Percentiles rank a stretch among this genome's conserved stretches.
These are phyloP conservation scores for Botrytis pseudocinerea DNA, from an alignment of 2,329 filamentous ascomycete species.

Conservation along the genomic window DNA sequence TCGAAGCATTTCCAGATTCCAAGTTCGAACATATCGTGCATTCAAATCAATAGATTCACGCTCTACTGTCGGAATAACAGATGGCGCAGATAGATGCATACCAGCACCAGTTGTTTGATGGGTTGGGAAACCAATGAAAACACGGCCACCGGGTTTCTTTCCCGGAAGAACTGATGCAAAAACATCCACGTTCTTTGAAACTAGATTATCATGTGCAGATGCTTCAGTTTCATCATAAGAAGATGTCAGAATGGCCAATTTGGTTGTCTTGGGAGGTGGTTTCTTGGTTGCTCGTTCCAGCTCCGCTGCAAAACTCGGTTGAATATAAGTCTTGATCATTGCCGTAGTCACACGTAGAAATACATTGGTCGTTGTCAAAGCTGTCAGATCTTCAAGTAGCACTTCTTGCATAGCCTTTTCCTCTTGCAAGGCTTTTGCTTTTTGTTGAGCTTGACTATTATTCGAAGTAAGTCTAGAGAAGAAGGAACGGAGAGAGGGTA, in stretches of 20 bases:
- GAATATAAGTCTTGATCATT: conserved; percentile 73
- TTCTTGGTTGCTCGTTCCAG: conserved; percentile 97
- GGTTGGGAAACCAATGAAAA: conserved; percentile 97
- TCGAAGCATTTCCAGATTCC: conserved; percentile 92
- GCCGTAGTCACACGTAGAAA: conserved; percentile 89
- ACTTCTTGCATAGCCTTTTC: conserved; percentile 63
- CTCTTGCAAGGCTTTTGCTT: conserved; percentile 59
- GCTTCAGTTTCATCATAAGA: conserved; percentile 81
- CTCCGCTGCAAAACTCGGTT: conserved; percentile 73
- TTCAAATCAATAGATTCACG: conserved; percentile 96
- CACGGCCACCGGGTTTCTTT: conserved; percentile 76
- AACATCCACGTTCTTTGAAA: conserved; percentile 68
- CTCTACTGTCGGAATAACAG: conserved; percentile 95
- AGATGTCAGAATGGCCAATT: conserved; percentile 83
- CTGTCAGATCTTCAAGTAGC: conserved; percentile 71
- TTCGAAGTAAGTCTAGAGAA: conserved; percentile 73
- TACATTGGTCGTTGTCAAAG: conserved; percentile 71
- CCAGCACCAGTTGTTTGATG: conserved; percentile 94
- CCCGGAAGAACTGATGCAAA: conserved; percentile 88
- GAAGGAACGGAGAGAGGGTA: conserved; percentile 71
- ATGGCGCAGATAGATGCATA: conserved; percentile 92
- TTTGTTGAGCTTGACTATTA: conserved; percentile 51
- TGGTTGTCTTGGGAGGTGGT: conserved; percentile 84
- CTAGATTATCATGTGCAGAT: conserved; percentile 47
- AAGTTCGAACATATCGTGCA: conserved; percentile 88